Evolutionary conservation across 805 yeast genomes (phyloP).

Genomic region (Starmerella vaccinii): DNA sequence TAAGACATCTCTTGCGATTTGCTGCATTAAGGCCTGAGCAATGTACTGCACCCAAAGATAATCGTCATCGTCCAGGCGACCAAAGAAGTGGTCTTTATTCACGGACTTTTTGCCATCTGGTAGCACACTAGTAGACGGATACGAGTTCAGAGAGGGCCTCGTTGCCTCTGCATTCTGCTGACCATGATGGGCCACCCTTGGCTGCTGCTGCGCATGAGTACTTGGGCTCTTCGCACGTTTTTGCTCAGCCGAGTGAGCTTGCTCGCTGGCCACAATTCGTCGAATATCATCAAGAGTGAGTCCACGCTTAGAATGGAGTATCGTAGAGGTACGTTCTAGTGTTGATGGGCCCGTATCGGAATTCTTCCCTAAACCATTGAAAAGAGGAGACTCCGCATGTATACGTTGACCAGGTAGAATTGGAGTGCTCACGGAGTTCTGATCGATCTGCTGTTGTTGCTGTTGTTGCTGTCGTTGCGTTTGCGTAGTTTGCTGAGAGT

Average conservation of each 20-base stretch:
- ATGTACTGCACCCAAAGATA: constrained; percentile 49
- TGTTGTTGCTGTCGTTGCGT: not conserved
- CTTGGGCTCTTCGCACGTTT: not conserved
- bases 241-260: constrained; percentile 39
- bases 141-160: not conserved
- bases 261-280: constrained; percentile 92
- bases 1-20: constrained; percentile 4
- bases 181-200: not conserved
- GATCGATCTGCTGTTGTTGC: not conserved
- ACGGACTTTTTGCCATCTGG: not conserved
- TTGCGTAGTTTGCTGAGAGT: constrained; percentile 10
- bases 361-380: not conserved
- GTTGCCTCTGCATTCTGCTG: no score
- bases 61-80: constrained; percentile 42
- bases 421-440: constrained; percentile 1
- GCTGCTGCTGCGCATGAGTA: not conserved
- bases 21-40: constrained; percentile 38
- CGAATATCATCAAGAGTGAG: constrained; percentile 94
- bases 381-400: not conserved
- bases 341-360: constrained; percentile 16
- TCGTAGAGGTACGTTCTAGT: constrained; percentile 55
- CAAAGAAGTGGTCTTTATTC: constrained; percentile 25
- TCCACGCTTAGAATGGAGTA: constrained; percentile 69
- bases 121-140: constrained; percentile 1
- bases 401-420: not conserved